Base-by-base conservation (phyloP, 106 monocot genomes). In the Allium fistulosum region DNA sequence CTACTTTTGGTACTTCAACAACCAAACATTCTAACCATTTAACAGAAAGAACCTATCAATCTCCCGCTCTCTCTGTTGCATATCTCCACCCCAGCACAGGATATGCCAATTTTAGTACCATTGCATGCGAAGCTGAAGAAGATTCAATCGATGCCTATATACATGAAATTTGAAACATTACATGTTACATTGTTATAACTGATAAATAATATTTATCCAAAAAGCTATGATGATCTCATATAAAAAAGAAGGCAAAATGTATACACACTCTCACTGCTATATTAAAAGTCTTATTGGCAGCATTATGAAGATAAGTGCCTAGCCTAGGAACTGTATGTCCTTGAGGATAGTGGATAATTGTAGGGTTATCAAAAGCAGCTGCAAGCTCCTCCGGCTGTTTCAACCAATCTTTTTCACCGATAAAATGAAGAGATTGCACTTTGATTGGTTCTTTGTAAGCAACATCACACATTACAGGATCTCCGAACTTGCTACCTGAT, bases 311-410 rank as follows among this genome's bases (percentile, higher is more conserved):
- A 22, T 22, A 22, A 22, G 22, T 22, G 81, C 85, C 86, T 49
- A 86, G 83, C 67, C 83, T 76, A 37, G 86, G 86, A 72, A 90
- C 70, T 48, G 86, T 86, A 68, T 90, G 90, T 15, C 90, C 90
- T 26, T 86, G 83, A 10, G 90, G 83, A 62, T 83, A 83, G 62
- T 81, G 74, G 17, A 66, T 51, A 49, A 86, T 67, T 57, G 81
- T 61, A 13, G 90, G 83, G 22, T 45, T 65, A 3, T 79, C 75
- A 62, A 90, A 90, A 63, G 81, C 83, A 62, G 73, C 37, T 6
- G 83, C 80, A 48, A 90, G 70, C n/a, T 90, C 78, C 65, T 86
- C 83, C 4, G 88, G 88, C 17, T 68, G 48, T 65, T 80, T 83
- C 57, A 90, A 63, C 83, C 85, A 90, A 53, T 90, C 86, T 57